phyloP scores from a whole-genome alignment of 352 stramenopile species.

The Phytopythium oedochilum region DNA sequence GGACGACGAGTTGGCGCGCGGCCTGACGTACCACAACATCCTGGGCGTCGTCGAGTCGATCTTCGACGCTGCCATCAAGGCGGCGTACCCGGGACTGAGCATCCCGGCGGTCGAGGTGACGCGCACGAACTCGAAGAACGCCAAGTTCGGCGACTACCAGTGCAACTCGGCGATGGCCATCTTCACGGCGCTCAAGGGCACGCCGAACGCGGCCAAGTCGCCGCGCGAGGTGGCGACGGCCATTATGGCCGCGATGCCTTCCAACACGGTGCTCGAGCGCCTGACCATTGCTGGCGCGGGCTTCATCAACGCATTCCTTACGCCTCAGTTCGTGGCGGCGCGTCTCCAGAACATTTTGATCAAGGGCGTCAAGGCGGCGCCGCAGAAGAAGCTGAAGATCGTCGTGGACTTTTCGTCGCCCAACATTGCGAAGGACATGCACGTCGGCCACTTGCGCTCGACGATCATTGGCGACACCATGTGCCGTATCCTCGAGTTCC shows the following conservation, averaged over 20 bases:
- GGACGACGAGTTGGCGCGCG: constrained; percentile 37
- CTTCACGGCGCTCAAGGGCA: constrained; percentile 94
- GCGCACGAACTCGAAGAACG: constrained; percentile 74
- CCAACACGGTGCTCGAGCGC: constrained; percentile 87
- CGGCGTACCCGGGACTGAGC: constrained; percentile 55
- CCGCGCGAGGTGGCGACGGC: constrained; percentile 86
- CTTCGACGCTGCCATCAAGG: constrained; percentile 65
- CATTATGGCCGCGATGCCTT: constrained; percentile 87
- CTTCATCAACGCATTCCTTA: constrained; percentile 98
- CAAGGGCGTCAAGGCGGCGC: constrained; percentile 76
- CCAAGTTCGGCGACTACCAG: constrained; percentile 96
- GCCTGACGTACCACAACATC: constrained; percentile 74
- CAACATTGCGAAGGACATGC: constrained; percentile 89
- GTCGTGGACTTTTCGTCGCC: constrained; percentile 84
- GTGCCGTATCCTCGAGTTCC: constrained; percentile 84
- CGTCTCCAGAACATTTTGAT: constrained; percentile 66
- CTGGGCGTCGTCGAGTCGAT: constrained; percentile 70
- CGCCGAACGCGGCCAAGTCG: constrained; percentile 56
- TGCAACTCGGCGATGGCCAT: constrained; percentile 98
- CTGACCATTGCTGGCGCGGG: constrained; percentile 91
- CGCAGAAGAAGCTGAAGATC: constrained; percentile 72
- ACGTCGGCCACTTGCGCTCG: constrained; percentile 84
- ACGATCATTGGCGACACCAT: constrained; percentile 92
- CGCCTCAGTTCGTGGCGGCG: constrained; percentile 70
- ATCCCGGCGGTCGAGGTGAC: constrained; percentile 60